A percentile compares a stretch with the other conserved stretches of the same genome.
These are phyloP conservation scores for Polysphondylium violaceum DNA, from an alignment of 78 protist species.

Conservation along the genomic window DNA sequence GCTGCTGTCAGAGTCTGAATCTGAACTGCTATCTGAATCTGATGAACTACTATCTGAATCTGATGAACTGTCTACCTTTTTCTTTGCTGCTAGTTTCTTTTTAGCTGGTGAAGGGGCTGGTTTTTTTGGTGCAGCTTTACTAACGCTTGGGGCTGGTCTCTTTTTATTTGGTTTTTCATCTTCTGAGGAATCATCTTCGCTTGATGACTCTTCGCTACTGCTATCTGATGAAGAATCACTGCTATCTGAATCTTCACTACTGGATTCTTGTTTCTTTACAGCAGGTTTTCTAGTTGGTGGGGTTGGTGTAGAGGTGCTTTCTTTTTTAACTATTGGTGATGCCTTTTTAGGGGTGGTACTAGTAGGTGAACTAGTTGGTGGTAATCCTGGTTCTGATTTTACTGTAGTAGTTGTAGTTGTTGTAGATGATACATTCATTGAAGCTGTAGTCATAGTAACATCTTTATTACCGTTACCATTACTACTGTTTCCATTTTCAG, in stretches of 20 bases:
- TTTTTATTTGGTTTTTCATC: conserved; percentile 1
- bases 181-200: background rate
- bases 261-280: conserved; percentile 2
- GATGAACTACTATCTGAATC: background rate
- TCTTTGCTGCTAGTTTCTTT: conserved; percentile 12
- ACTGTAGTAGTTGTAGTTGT: background rate
- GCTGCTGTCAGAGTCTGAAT: conserved; percentile 8
- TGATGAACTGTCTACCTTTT: background rate
- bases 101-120: background rate
- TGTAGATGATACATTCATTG: background rate
- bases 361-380: conserved; percentile 9
- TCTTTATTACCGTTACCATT: background rate
- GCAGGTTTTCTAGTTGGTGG: background rate
- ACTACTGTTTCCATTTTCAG: background rate
- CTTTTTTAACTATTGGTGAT: background rate
- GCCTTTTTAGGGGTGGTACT: conserved; percentile 22
- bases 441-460: background rate
- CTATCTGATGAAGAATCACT: background rate
- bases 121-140: conserved; percentile 1
- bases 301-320: background rate
- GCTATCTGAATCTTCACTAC: background rate
- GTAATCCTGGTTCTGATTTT: background rate
- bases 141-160: background rate
- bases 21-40: background rate
- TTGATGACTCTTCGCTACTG: background rate